Base-by-base conservation (phyloP, 106 monocot genomes). In the Allium cepa region DNA sequence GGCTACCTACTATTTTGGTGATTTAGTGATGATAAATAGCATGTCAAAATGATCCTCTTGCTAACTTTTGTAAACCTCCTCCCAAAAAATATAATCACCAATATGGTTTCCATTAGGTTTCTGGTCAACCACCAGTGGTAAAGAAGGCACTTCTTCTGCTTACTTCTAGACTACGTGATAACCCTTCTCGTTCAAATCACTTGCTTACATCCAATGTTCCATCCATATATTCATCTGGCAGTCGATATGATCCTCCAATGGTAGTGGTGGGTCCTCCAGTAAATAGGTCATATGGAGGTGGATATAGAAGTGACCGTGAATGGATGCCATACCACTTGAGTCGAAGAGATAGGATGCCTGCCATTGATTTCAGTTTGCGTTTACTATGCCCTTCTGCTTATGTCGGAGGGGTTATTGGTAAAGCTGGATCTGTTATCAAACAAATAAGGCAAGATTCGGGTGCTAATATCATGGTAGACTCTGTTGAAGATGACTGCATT, bases 351-450 rank as follows among this genome's bases (percentile, higher is more conserved):
- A 89, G 92, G 70, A 59, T 71, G 53, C 84, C 92, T 57, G 49
- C 80, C 6, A 84, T 77, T 69, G 97, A 97, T 28, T 97, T 97
- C 67, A 80, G 76, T 59, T 78, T 92, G 47, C 83, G 92, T 11
- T n/a, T 97, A 8, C 67, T 97, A 28, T 97, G 97, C 65, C 73
- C 76, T 63, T 72, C 97, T 69, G 79, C 71, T 8, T 84, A 87
- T 63, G 79, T 97, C 69, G 97, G 97, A 75, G 92, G 88, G 11
- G 97, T 97, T 17, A 97, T 97, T 69, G 97, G 97, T 8, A 97
- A 86, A 66, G 80, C 75, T 82, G 90, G 90, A 78, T 72, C 60
- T 59, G 73, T 90, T 55, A 90, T 90, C 51, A 90, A 90, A 68
- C 90, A 90, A 53, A 90, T 90, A 17, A 83, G 85, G 71, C 85